Base-by-base conservation (phyloP, 225 moss, liverwort and hornwort genomes). In the Sphagnum tenellum region DNA sequence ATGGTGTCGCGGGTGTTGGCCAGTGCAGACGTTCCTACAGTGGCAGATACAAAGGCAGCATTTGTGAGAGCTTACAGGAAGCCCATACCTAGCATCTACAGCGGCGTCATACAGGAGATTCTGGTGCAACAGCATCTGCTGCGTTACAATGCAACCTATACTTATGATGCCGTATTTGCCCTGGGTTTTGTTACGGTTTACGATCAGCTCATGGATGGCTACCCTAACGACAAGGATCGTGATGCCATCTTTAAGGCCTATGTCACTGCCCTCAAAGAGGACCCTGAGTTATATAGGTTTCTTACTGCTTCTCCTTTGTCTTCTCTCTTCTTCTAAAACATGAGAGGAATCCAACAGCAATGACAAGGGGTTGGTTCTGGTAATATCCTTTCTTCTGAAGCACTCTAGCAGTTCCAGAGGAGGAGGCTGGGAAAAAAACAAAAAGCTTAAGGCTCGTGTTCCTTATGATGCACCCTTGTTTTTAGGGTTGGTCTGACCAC, bases 1-100 rank as follows among this genome's bases (percentile, higher is more conserved):
- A 60, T 71, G 59, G 68, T 72, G 75, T 52, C 52, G 68, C 58
- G 81, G 57, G 58, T 29, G 77, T 59, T 70, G 75, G 81, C 71
- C 64, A 76, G 73, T 65, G 70, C 82, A 83, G 96, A 86, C 4
- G 45, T 96, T 65, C 92, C 96, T 46, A 92, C 90, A 9, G 96
- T 96, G 72, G 78, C 88, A 44, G 77, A 75, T 12, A 96, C 96
- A n/a, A 96, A 96, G 76, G 52, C 62, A 4, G 71, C 83, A 9
- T 96, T 90, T 63, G 66, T 96, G 67, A 77, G 57, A 56, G 78
- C 54, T 5, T 96, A 92, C 62, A 83, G 81, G 61, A 88, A 85
- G 76, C 96, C 96, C 10, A 84, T 96, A 53, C 96, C 96, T 61
- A 96, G 92, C 76, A 90, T 96, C 62, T 96, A 96, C 87, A 92